Evolutionary conservation across 2,329 filamentous ascomycete genomes (phyloP), one percentile per base, ranked within the genome.

Genomic region (Ambrosiella cleistominuta): DNA sequence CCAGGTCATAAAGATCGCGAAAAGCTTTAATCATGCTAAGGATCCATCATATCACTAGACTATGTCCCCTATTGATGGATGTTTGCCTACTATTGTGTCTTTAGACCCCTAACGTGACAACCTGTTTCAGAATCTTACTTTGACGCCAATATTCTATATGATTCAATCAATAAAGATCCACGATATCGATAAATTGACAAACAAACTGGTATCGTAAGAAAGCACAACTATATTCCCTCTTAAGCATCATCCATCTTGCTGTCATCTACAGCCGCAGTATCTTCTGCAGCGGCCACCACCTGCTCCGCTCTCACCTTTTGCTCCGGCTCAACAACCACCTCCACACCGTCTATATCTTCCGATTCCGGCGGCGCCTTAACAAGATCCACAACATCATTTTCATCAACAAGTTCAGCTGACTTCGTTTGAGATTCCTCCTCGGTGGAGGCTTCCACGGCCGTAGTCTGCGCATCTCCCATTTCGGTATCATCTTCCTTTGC

Each of bases 31-130:
- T 39, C 7, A 59, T 59, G 57, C 57, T 59, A 59, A 59, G 57
- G 57, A 59, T 59, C 57, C 51, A 52, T 59, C 57, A 59, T 59
- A 59, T 52, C 57, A 55, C 57, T 59, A 59, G 57, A 59, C 57
- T 40, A 59, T 59, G 57, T 59, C 57, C 57, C 52, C 52, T 42
- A 35, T n/a, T 6, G 9, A 51, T 36, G 27, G 4, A 27, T 1
- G 27, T 27, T 5, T 5, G 27, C 4, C 4, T 3, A 27, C 27
- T 27, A 27, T 27, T 27, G 27, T 27, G 27, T 27, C 27, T 27
- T 27, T 27, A 27, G 27, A 27, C 4, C 27, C 27, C 27, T 27
- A 3, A 49, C 15, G 3, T 15, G 5, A 49, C 13, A 12, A 27
- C 27, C 27, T 27, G 27, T 27, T 27, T 27, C 27, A 27, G 27